Evolutionary conservation across 306 rosid species (phyloP), one percentile per base, ranked within the genome.

Genomic region (Gastrolobium villosum): DNA sequence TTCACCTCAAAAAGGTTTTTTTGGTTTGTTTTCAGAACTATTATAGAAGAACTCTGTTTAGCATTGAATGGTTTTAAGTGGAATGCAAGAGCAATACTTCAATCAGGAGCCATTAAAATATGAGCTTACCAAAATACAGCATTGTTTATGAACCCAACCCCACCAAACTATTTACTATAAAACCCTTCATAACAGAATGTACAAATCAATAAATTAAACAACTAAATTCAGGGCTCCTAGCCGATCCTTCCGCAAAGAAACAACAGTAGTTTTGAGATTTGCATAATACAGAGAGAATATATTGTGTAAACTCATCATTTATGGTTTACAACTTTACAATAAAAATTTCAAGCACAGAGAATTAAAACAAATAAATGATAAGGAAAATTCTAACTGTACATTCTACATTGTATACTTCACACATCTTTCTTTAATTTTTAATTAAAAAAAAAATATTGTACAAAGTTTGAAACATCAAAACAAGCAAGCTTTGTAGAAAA

Each of bases 121-220:
- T 57, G 26, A 15, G 15, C 76, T 14, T 52, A 15, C 63, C 63
- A 35, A 37, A 46, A 54, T 52, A 36, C 65, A 71, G 20, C 35
- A 39, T 15, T 53, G 37, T 13, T 15, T 35, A 39, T 40, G 41
- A 70, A 70, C 36, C 35, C 75, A 14, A 34, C 49, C 15, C 63
- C 63, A 70, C 6, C 75, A 52, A 59, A 50, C 63, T 35, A 7
- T 34, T 37, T 20, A 10, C 15, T 26, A 26, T 65, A 65, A 65
- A 65, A 52, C 9, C 35, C 75, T 50, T 34, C 15, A 50, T 14
- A 70, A 72, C 11, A 55, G 28, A 54, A 39, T 54, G 65, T 54
- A 26, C 53, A 72, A 20, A 4, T 65, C 65, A 26, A 49, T 70
- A 30, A 35, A 34, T n/a, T 50, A 48, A 43, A 48, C 44, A 48